phyloP scores from a whole-genome alignment of 2,329 filamentous ascomycete genomes.

The Alternaria gaisen region DNA sequence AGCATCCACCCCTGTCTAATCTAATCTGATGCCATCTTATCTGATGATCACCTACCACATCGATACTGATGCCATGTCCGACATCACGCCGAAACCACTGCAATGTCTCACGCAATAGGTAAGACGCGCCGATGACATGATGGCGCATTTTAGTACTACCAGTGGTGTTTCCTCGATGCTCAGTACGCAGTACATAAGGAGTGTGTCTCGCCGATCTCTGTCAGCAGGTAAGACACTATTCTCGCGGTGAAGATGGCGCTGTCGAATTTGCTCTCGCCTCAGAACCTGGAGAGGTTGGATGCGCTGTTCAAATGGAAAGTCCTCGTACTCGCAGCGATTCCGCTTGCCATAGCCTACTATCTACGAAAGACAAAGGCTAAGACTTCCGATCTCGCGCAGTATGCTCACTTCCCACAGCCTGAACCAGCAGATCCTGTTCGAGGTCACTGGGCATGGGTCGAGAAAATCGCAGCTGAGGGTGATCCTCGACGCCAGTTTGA shows the following conservation, averaged over 20 bases:
- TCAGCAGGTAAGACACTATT: not conserved
- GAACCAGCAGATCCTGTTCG: slow-evolving; percentile 24
- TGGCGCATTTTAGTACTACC: not conserved
- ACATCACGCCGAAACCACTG: not conserved
- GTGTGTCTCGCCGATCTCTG: not conserved
- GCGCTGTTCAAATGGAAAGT: not conserved
- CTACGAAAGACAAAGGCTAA: not conserved
- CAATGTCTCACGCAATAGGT: not conserved
- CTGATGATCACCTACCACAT: slow-evolving; percentile 5
- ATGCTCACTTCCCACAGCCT: slow-evolving; percentile 29
- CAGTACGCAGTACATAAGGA: not conserved
- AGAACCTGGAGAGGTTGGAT: rapidly evolving
- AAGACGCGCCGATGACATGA: not conserved
- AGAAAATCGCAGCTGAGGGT: slow-evolving; percentile 22
- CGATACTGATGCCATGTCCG: not conserved
- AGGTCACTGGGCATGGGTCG: slow-evolving; percentile 31
- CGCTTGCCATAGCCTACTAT: not conserved
- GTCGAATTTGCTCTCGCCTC: not conserved
- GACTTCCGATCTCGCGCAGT: slow-evolving; percentile 20
- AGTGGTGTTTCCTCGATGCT: not conserved
- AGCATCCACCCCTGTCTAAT: not conserved
- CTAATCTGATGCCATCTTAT: slow-evolving; percentile 11
- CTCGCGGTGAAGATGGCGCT: not conserved
- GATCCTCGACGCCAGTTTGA: slow-evolving; percentile 27
- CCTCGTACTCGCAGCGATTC: not conserved